phyloP scores from a whole-genome alignment of 148 eudicot species.

The Polygonum aviculare region DNA sequence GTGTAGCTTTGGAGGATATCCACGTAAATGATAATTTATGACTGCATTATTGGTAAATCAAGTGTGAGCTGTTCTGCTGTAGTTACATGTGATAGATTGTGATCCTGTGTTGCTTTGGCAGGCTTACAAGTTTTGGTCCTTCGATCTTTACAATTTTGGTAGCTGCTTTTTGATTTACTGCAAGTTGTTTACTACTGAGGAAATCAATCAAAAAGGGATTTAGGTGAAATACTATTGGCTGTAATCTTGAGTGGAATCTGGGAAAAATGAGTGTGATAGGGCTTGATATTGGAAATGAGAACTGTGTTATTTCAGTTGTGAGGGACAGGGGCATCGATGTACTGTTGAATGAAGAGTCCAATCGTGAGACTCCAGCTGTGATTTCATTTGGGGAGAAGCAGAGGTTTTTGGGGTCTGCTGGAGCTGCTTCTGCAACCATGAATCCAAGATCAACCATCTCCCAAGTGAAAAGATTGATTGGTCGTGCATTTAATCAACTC shows the following conservation, averaged over 20 bases:
- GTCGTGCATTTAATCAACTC: slow-evolving; percentile 43
- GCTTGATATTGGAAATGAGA: slow-evolving; percentile 87
- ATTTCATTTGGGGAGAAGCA: slow-evolving; percentile 90
- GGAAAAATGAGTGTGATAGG: slow-evolving; percentile 74
- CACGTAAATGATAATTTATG: not conserved
- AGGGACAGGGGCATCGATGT: slow-evolving; percentile 84
- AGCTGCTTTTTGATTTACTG: not conserved
- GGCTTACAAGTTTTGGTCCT: not conserved
- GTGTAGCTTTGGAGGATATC: not conserved
- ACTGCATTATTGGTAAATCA: not conserved
- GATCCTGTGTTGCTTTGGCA: not conserved
- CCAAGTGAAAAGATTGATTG: slow-evolving; percentile 81
- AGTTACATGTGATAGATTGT: not conserved
- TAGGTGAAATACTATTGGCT: not conserved
- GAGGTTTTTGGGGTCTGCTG: slow-evolving; percentile 75
- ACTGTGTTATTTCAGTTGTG: slow-evolving; percentile 70
- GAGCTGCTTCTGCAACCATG: slow-evolving; percentile 81
- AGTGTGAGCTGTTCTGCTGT: not conserved
- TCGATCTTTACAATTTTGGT: not conserved
- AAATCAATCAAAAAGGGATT: not conserved
- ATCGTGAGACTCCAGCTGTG: slow-evolving; percentile 72
- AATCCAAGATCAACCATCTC: slow-evolving; percentile 82
- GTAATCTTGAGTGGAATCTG: not conserved
- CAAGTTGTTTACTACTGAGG: not conserved
- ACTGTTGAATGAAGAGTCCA: slow-evolving; percentile 75